phyloP scores from a whole-genome alignment of 345 rosid species.

The Murraya paniculata region DNA sequence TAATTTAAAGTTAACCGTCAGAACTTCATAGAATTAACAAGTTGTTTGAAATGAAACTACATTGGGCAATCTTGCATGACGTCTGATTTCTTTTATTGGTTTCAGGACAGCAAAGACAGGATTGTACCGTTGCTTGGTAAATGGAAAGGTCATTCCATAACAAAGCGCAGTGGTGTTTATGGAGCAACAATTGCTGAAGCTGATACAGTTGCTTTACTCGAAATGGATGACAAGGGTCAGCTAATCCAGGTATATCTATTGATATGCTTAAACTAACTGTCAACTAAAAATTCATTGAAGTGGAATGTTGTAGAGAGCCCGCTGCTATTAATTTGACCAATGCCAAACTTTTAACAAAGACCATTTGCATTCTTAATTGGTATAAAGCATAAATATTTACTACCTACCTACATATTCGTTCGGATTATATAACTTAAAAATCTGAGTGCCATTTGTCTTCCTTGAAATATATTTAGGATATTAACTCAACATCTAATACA shows the following conservation, averaged over 20 bases:
- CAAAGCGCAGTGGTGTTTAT: conserved; percentile 89
- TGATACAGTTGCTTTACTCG: conserved; percentile 50
- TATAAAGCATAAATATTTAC: background rate
- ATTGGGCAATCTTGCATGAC: background rate
- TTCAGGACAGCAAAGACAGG: conserved; percentile 48
- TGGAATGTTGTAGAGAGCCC: background rate
- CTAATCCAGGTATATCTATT: conserved; percentile 57
- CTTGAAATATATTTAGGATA: conserved; percentile 42
- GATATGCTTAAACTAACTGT: conserved; percentile 12
- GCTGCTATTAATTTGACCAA: background rate
- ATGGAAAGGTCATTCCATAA: conserved; percentile 85
- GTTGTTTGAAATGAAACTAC: conserved; percentile 6
- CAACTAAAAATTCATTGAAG: background rate
- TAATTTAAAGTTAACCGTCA: background rate
- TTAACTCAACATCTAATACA: conserved; percentile 39
- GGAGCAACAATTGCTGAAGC: conserved; percentile 84
- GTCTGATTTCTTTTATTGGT: conserved; percentile 14
- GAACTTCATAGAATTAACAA: background rate
- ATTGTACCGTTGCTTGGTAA: conserved; percentile 72
- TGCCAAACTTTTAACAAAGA: background rate
- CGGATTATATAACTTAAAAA: background rate
- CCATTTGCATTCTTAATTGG: background rate
- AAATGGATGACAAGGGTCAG: conserved; percentile 63
- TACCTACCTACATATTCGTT: background rate
- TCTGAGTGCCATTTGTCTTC: conserved; percentile 3